A percentile compares a stretch with the other conserved stretches of the same genome.
Conservation (phyloP, 176 grass and related monocot species). For the Cymbopogon citratus region DNA sequence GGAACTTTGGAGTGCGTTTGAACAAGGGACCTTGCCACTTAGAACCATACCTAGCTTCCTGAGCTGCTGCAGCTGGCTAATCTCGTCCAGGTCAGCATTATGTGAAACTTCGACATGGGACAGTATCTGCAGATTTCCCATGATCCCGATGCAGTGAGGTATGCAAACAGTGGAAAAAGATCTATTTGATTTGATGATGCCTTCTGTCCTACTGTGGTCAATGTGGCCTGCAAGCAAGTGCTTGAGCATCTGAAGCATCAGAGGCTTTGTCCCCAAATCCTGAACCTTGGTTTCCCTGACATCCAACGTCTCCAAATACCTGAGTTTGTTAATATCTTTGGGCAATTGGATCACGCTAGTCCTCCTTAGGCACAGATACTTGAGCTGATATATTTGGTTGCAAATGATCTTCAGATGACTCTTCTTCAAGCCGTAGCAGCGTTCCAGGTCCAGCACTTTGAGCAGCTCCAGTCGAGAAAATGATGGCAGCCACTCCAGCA, state of each 20-base stretch:
- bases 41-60: not conserved
- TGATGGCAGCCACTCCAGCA: not conserved
- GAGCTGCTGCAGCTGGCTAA: not conserved
- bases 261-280: not conserved
- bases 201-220: not conserved
- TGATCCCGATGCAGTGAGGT: not conserved
- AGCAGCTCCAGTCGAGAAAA: not conserved
- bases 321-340: not conserved
- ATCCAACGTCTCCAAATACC: conserved; percentile 12
- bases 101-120: not conserved
- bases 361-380: too few species aligned
- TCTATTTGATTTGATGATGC: not conserved
- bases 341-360: too few species aligned
- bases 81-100: not conserved
- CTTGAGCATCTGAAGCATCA: not conserved
- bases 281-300: conserved; percentile 11
- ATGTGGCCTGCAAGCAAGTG: conserved; percentile 9
- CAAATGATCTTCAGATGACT: not conserved
- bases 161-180: not conserved
- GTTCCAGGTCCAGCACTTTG: conserved; percentile 25
- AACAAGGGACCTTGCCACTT: not conserved
- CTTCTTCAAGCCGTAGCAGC: conserved; percentile 1
- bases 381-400: too few species aligned
- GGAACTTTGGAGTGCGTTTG: not conserved
- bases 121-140: not conserved